Evolutionary conservation across 2,329 filamentous ascomycete species (phyloP).

Genomic region (Colletotrichum gigasporum): DNA sequence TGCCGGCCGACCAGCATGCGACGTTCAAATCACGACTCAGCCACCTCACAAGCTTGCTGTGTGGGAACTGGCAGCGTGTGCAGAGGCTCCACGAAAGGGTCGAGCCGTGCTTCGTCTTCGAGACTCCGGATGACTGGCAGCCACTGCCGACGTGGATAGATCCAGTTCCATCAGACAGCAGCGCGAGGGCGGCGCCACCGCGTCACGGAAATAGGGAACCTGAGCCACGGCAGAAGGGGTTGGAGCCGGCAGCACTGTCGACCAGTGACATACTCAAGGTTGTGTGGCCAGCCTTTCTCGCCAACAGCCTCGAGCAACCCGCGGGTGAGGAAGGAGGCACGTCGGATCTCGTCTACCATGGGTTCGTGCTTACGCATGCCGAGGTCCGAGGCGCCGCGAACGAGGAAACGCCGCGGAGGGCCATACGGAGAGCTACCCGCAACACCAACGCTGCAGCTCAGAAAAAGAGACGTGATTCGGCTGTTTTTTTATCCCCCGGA

Average conservation of each 20-base stretch:
- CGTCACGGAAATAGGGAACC: not conserved
- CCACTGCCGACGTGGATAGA: not conserved
- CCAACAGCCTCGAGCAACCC: too few species aligned
- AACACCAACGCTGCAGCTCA: not conserved
- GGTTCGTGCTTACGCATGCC: not conserved
- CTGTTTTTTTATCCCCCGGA: slow-evolving; percentile 4
- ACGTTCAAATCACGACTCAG: not conserved
- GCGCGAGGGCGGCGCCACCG: not conserved
- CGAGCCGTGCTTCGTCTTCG: not conserved
- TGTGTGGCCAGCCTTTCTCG: not conserved
- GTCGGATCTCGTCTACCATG: not conserved
- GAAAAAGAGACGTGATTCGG: not conserved
- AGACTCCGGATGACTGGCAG: not conserved
- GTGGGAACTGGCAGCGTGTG: not conserved
- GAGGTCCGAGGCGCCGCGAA: not conserved
- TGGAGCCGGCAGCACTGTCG: not conserved
- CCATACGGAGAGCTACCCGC: not conserved
- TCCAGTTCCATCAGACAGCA: not conserved
- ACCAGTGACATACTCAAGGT: not conserved
- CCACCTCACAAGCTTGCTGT: not conserved
- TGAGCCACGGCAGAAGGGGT: not conserved
- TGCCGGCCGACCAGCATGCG: not conserved
- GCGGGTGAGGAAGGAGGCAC: not conserved
- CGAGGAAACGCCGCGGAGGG: not conserved
- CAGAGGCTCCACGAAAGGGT: not conserved